phyloP scores from a whole-genome alignment of 495 filamentous ascomycete species.

The Platismatia glauca region DNA sequence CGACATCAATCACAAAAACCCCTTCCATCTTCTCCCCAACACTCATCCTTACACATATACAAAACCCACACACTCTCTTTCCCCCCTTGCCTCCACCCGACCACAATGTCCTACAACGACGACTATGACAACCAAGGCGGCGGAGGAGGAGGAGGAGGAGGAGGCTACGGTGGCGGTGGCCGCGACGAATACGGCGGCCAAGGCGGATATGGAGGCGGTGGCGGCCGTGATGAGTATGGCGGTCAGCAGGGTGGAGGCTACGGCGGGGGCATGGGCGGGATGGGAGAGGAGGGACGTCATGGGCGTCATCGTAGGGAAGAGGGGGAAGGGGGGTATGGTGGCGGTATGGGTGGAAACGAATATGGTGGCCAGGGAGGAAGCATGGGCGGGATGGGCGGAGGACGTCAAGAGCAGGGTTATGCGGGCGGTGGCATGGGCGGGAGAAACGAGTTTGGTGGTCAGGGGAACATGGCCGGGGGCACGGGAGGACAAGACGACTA shows the following conservation, averaged over 20 bases:
- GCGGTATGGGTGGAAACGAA: not conserved
- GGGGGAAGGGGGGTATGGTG: too few species aligned
- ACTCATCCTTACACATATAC: too few species aligned
- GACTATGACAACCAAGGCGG: conserved; percentile 19
- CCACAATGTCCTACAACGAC: conserved; percentile 23
- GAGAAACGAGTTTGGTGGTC: not conserved
- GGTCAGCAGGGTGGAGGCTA: conserved; percentile 1
- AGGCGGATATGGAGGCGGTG: not conserved
- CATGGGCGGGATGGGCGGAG: too few species aligned
- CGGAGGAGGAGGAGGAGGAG: conserved; percentile 14
- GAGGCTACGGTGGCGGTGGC: conserved; percentile 9
- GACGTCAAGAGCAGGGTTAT: not conserved
- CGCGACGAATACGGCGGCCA: conserved; percentile 14
- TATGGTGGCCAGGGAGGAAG: not conserved
- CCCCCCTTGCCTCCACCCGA: too few species aligned
- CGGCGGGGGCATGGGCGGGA: conserved; percentile 5
- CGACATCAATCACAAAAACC: too few species aligned
- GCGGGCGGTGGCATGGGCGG: not conserved
- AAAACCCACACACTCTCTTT: too few species aligned
- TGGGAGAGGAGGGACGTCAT: not conserved
- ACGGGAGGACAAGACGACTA: not conserved
- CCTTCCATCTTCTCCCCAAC: too few species aligned
- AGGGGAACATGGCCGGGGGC: not conserved
- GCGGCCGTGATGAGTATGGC: too few species aligned
- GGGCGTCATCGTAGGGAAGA: too few species aligned